Evolutionary conservation across 2,329 filamentous ascomycete genomes (phyloP), one percentile per base, ranked within the genome.

Genomic region (Colletotrichum sp.): DNA sequence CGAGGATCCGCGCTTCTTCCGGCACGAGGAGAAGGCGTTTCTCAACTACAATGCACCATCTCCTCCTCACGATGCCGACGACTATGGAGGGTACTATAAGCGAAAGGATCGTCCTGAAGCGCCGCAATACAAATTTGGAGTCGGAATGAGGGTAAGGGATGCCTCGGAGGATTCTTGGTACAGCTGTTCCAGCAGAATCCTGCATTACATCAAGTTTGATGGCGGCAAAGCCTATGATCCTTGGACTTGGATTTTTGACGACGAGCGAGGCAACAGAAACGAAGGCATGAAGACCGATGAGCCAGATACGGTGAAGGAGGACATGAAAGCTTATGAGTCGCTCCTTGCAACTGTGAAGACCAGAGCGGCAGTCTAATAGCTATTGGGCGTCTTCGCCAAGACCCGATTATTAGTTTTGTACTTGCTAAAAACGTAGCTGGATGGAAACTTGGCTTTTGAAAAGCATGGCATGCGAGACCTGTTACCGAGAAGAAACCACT

Each of bases 1-100:
- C 9, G 1, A 4, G 0, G 43, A 47, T 47, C n/a, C 11, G 2
- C 43, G 43, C 43, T 21, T 47, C n/a, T 13, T 21, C 1, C 43
- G 43, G 43, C 6, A 21, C 43, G n/a, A 2, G 0, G 2, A 47
- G 1, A 47, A 3, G n/a, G 43, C 18, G 0, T 47, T 47, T 0
- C n/a, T 47, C 43, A 47, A 47, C n/a, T 47, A 47, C 43, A 21
- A 21, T 1, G 43, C 43, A 47, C 43, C 38, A 0, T 5, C 1
- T 6, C 38, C 38, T n/a, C 9, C 27, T 29, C 7, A 29, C 27
- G 27, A 29, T 29, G 27, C 27, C 7, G 27, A 29, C 7, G 27
- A 29, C 27, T 29, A 8, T 29, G 27, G 27, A 29, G 7, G 27
- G 27, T 29, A 43, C 36, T 47, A 47, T 1, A 47, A 47, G 43